phyloP scores from a whole-genome alignment of 2,329 filamentous ascomycete species.

The Xylariaceae sp. region DNA sequence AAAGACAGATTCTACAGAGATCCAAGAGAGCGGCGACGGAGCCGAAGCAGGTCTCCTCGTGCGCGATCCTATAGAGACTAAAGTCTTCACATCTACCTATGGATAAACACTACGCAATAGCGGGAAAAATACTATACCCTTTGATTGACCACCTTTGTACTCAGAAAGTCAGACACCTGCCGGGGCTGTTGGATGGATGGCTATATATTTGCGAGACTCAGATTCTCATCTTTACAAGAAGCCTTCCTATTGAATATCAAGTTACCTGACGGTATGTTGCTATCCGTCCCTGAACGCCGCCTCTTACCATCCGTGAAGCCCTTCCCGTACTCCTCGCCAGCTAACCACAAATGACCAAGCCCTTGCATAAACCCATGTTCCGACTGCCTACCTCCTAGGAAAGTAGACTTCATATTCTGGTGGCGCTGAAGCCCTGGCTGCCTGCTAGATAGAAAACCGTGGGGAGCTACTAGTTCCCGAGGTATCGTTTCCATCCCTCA shows the following conservation, averaged over 20 bases:
- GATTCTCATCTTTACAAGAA: conserved; percentile 1
- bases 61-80: conserved; percentile 20
- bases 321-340: conserved; percentile 19
- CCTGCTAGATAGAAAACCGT: background rate
- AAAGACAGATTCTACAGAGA: conserved; percentile 25
- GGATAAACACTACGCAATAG: background rate
- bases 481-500: conserved; percentile 81
- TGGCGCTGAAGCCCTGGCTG: background rate
- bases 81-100: conserved; percentile 11
- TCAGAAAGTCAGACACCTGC: conserved; percentile 2
- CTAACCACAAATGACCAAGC: conserved; percentile 8
- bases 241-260: conserved; percentile 2
- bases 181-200: conserved; percentile 4
- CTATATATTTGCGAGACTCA: conserved; percentile 1
- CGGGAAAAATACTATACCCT: too few relatives aligned
- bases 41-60: conserved; percentile 45
- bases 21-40: conserved; percentile 32
- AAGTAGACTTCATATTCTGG: background rate
- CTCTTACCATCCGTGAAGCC: background rate
- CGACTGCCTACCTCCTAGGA: background rate
- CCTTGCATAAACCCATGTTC: background rate
- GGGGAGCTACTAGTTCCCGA: conserved; percentile 36
- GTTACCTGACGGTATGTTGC: conserved; percentile 7
- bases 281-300: conserved; percentile 16
- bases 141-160: conserved; percentile 7